These are phyloP conservation scores for Penicillium flavigenum DNA, from an alignment of 495 filamentous ascomycete genomes.

Conservation along the genomic window DNA sequence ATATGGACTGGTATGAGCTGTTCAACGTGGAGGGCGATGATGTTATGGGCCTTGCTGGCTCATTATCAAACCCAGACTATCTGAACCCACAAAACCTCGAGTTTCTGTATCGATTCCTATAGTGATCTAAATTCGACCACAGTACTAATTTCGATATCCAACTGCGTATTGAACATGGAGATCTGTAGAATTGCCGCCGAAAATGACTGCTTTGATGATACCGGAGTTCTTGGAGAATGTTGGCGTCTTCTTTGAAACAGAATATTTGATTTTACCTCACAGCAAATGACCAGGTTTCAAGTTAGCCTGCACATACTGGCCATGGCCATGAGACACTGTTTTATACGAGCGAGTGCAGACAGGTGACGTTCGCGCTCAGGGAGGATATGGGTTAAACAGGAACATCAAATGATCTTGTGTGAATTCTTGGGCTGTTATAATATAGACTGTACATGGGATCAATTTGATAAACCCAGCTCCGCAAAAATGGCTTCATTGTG, in stretches of 20 bases:
- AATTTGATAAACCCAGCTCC: conserved; percentile 29
- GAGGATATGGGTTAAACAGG: not conserved
- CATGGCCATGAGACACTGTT: too few relatives aligned
- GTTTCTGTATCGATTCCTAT: conserved; percentile 44
- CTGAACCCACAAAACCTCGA: conserved; percentile 42
- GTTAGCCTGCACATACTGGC: too few relatives aligned
- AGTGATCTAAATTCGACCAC: not conserved
- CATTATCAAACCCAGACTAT: conserved; percentile 34
- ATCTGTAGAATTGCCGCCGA: too few relatives aligned
- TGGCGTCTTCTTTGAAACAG: too few relatives aligned
- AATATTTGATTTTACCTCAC: too few relatives aligned
- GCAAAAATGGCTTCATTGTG: conserved; percentile 41
- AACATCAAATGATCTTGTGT: not conserved
- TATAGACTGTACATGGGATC: not conserved
- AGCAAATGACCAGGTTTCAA: too few relatives aligned
- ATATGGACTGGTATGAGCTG: conserved; percentile 41
- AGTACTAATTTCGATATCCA: not conserved
- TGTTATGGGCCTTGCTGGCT: conserved; percentile 31
- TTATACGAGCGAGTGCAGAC: too few relatives aligned
- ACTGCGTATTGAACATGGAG: too few relatives aligned
- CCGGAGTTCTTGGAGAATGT: too few relatives aligned
- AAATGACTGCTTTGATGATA: too few relatives aligned
- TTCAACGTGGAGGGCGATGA: conserved; percentile 41
- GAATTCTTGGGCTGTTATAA: not conserved
- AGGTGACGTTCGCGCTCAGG: too few relatives aligned